A percentile compares a stretch with the other conserved stretches of the same genome.
Evolutionary conservation across 2,329 filamentous ascomycete genomes (phyloP).

Genomic region (Huntiella bhutanensis): DNA sequence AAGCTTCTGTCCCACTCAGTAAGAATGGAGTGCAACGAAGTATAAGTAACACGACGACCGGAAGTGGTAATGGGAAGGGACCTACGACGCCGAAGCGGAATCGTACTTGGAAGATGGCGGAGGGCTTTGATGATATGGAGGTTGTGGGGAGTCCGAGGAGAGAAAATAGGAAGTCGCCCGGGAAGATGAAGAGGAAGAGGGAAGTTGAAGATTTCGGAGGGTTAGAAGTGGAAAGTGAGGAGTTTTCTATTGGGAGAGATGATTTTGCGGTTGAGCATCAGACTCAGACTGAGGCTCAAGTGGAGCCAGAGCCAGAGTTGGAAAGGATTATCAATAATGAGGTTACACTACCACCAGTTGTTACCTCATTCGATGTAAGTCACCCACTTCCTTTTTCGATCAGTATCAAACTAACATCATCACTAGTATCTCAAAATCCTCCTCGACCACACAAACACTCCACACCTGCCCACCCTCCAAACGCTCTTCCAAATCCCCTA

Average conservation of each 20-base stretch:
- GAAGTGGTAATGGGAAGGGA: slow-evolving; percentile 16
- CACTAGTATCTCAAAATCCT: slow-evolving; percentile 38
- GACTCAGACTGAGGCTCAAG: not conserved
- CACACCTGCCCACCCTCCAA: slow-evolving; percentile 45
- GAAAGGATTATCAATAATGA: not conserved
- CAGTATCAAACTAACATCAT: not conserved
- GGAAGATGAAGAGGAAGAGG: slow-evolving; percentile 52
- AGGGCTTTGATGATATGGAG: slow-evolving; percentile 59
- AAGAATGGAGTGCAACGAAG: slow-evolving; percentile 17
- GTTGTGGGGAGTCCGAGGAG: slow-evolving; percentile 28
- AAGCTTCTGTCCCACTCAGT: not conserved
- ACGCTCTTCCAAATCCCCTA: slow-evolving; percentile 38
- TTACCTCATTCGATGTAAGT: slow-evolving; percentile 9
- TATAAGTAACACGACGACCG: slow-evolving; percentile 16
- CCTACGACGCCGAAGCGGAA: slow-evolving; percentile 38
- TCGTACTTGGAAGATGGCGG: slow-evolving; percentile 40
- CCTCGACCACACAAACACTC: slow-evolving; percentile 37
- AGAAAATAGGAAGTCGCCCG: slow-evolving; percentile 24
- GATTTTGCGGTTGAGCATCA: not conserved
- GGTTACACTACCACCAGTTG: not conserved
- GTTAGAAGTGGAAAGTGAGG: slow-evolving; percentile 32
- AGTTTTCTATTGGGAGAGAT: not conserved
- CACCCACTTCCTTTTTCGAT: not conserved
- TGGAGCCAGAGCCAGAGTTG: not conserved
- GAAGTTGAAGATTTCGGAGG: slow-evolving; percentile 39